Conservation (phyloP, 805 yeast genomes). For the Wickerhamiella vanderwaltii region DNA sequence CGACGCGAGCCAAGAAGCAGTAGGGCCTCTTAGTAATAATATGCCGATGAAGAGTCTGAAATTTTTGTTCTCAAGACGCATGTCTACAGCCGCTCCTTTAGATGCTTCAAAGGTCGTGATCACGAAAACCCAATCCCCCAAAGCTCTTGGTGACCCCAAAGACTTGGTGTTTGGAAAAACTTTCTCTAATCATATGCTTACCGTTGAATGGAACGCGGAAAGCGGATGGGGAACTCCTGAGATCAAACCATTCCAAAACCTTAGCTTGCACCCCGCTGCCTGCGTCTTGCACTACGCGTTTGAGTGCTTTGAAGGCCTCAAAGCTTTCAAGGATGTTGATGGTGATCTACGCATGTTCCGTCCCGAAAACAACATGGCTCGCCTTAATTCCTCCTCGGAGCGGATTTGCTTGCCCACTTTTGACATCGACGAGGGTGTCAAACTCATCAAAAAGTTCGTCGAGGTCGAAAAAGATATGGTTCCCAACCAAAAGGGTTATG, state of each 20-base stretch:
- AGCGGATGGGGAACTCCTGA: slow-evolving; percentile 84
- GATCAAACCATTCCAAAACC: slow-evolving; percentile 71
- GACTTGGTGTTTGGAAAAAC: slow-evolving; percentile 56
- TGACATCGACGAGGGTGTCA: slow-evolving; percentile 63
- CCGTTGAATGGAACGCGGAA: slow-evolving; percentile 65
- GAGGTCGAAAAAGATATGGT: slow-evolving; percentile 64
- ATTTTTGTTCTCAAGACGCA: neutral
- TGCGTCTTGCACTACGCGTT: slow-evolving; percentile 91
- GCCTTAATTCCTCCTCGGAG: slow-evolving; percentile 80
- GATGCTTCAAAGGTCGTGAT: slow-evolving; percentile 45
- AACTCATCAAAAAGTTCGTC: slow-evolving; percentile 64
- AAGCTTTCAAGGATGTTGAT: slow-evolving; percentile 57
- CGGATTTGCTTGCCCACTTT: slow-evolving; percentile 85
- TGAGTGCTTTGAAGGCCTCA: slow-evolving; percentile 90
- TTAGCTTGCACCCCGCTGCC: slow-evolving; percentile 73
- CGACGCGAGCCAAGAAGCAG: too few species aligned
- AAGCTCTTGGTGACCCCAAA: slow-evolving; percentile 45
- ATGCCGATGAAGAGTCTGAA: neutral
- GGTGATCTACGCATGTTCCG: slow-evolving; percentile 74
- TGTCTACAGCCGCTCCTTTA: slow-evolving; percentile 20
- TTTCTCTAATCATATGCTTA: slow-evolving; percentile 82
- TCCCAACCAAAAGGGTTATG: slow-evolving; percentile 79
- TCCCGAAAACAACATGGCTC: slow-evolving; percentile 79
- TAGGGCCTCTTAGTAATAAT: too few species aligned
- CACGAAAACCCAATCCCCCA: slow-evolving; percentile 38